These are phyloP conservation scores for Graphiopsis chlorocephala DNA, from an alignment of 2,329 filamentous ascomycete species.

Conservation along the genomic window DNA sequence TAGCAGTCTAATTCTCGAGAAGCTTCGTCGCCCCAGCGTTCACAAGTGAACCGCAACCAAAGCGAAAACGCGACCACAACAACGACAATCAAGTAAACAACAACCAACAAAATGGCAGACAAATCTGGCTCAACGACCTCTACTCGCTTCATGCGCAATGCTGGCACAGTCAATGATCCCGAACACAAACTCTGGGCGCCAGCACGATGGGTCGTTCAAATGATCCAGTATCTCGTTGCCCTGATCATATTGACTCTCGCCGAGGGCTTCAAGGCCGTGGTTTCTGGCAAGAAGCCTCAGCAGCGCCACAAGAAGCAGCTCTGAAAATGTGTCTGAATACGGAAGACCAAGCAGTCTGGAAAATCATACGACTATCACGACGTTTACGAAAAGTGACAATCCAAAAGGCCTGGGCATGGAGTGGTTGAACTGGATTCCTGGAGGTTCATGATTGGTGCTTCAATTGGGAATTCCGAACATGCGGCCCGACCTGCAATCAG, in stretches of 20 bases:
- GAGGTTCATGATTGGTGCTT: background rate
- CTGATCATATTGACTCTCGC: constrained; percentile 25
- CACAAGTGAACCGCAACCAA: background rate
- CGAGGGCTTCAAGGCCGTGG: constrained; percentile 14
- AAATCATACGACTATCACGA: background rate
- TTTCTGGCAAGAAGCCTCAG: background rate
- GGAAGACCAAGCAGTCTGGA: too few relatives aligned
- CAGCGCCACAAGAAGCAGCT: background rate
- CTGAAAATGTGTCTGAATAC: background rate
- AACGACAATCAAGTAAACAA: background rate
- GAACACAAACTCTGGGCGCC: constrained; percentile 28
- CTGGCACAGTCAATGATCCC: constrained; percentile 27
- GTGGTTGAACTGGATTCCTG: background rate
- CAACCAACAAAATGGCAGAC: constrained; percentile 12
- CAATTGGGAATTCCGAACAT: background rate
- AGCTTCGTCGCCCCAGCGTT: background rate
- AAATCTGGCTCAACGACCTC: constrained; percentile 16
- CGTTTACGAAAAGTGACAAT: background rate
- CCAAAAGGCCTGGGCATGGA: background rate
- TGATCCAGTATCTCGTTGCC: constrained; percentile 29
- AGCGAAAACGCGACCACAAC: background rate
- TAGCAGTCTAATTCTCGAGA: background rate
- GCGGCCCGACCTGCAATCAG: background rate
- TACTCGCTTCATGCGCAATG: constrained; percentile 26
- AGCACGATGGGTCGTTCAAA: constrained; percentile 26